phyloP scores from a whole-genome alignment of 768 basidiomycete species.

The Pisolithus albus region DNA sequence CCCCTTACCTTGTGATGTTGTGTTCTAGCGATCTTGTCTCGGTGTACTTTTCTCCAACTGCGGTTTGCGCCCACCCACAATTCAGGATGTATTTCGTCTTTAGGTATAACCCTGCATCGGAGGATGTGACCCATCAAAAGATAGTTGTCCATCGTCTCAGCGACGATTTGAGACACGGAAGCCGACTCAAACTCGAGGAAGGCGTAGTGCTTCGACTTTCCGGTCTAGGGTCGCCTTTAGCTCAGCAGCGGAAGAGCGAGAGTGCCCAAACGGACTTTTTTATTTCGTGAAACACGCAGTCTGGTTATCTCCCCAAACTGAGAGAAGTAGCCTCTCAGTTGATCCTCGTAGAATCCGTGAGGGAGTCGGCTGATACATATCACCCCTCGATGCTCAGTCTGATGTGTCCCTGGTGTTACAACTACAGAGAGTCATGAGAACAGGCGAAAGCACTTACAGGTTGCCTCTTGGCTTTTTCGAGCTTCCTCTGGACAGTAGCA shows the following conservation, averaged over 20 bases:
- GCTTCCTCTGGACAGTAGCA: slow-evolving; percentile 58
- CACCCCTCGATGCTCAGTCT: slow-evolving; percentile 73
- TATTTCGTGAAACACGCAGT: slow-evolving; percentile 86
- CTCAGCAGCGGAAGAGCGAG: not conserved
- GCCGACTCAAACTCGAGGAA: slow-evolving; percentile 92
- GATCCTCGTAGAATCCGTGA: slow-evolving; percentile 96
- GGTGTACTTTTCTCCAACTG: slow-evolving; percentile 78
- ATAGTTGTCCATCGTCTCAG: slow-evolving; percentile 99
- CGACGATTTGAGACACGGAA: slow-evolving; percentile 88
- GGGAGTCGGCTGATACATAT: slow-evolving; percentile 87
- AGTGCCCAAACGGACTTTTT: slow-evolving; percentile 50
- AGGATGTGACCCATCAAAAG: slow-evolving; percentile 91
- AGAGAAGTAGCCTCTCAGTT: slow-evolving; percentile 86
- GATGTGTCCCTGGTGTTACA: slow-evolving; percentile 3
- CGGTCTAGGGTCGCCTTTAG: slow-evolving; percentile 55
- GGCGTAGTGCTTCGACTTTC: slow-evolving; percentile 92
- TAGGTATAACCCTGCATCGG: slow-evolving; percentile 83
- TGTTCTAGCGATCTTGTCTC: slow-evolving; percentile 58
- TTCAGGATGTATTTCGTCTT: slow-evolving; percentile 85
- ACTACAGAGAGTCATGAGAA: not conserved
- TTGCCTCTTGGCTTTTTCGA: slow-evolving; percentile 55
- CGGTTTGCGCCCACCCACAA: slow-evolving; percentile 97
- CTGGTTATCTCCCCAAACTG: slow-evolving; percentile 92
- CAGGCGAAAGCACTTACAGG: slow-evolving; percentile 28
- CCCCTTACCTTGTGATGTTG: slow-evolving; percentile 74